Evolutionary conservation across 179 eudicot genomes (phyloP), one percentile per base, ranked within the genome.

Genomic region (Beta corolliflora): DNA sequence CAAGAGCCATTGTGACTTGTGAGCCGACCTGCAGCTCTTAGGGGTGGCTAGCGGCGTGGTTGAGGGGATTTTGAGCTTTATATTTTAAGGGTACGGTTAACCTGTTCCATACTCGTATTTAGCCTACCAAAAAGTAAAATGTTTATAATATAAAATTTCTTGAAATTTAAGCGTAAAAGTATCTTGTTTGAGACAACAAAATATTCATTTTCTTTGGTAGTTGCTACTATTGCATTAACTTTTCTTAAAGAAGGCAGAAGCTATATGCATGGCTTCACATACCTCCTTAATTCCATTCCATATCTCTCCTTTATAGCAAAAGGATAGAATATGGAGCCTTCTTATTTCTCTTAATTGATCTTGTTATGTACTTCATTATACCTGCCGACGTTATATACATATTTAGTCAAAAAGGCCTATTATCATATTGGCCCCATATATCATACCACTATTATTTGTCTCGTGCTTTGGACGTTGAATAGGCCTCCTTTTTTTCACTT

Each of bases 361-460:
- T 46, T 64, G 44, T 3, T 64, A 16, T 50, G 72, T 48, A 21
- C 52, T 21, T 29, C n/a, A 9, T 23, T 41, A 56, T 53, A 48
- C 23, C 21, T 78, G 69, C 66, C 25, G 48, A 68, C 61, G 75
- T n/a, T 25, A 73, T 44, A 15, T 44, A 56, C 50, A 46, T 44
- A 44, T 56, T n/a, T 36, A 46, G 69, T 41, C 44, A 44, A 71
- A 70, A 70, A 70, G 12, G 7, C n/a, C 52, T 8, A 14, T 36
- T 19, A 61, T n/a, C 41, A 54, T 18, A 69, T 70, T 56, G 68
- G 56, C n/a, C 63, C 76, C 75, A 79, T 79, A 5, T 48, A 48
- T 48, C 76, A 79, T 79, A 10, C 76, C 76, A 79, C 68, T 58
- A 79, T 79, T 75, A 79, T 70, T 70, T 79, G 48, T 67, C 63